A percentile compares a stretch with the other conserved stretches of the same genome.
These are phyloP conservation scores for Aspergillus novofumigatus DNA, from an alignment of 2,329 filamentous ascomycete species.

Conservation along the genomic window DNA sequence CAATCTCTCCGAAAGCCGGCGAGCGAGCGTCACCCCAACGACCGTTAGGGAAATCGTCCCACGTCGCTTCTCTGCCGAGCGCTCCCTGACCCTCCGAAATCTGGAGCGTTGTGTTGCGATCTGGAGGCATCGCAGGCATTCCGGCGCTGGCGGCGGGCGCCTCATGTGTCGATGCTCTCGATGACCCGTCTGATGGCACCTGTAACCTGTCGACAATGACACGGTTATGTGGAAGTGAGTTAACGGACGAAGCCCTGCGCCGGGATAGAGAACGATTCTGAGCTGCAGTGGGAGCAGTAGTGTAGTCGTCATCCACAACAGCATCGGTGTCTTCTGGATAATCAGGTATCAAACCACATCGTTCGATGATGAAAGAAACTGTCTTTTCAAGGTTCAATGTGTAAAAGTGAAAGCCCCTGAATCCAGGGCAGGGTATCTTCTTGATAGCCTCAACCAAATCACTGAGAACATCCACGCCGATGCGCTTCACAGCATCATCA, in stretches of 20 bases:
- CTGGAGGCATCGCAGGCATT: conserved; percentile 66
- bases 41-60: conserved; percentile 97
- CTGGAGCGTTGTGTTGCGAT: conserved; percentile 77
- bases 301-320: conserved; percentile 34
- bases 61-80: conserved; percentile 88
- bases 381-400: conserved; percentile 95
- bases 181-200: conserved; percentile 28
- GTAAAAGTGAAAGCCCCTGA: conserved; percentile 91
- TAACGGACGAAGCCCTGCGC: conserved; percentile 71
- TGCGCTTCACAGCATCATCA: conserved; percentile 46
- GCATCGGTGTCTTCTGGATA: conserved; percentile 48
- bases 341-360: conserved; percentile 72
- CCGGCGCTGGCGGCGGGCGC: conserved; percentile 73
- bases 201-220: conserved; percentile 68
- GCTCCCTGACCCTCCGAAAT: conserved; percentile 92
- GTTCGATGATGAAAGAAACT: conserved; percentile 86
- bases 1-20: conserved; percentile 91
- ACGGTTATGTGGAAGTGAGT: conserved; percentile 80
- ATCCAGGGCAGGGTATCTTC: conserved; percentile 55
- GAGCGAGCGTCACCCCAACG: conserved; percentile 91
- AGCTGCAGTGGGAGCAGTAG: conserved; percentile 19
- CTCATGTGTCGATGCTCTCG: conserved; percentile 50
- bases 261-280: conserved; percentile 30
- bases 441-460: conserved; percentile 80
- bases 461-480: conserved; percentile 61